Conservation (phyloP, 257 asterid species). For the Solanum paucissectum region DNA sequence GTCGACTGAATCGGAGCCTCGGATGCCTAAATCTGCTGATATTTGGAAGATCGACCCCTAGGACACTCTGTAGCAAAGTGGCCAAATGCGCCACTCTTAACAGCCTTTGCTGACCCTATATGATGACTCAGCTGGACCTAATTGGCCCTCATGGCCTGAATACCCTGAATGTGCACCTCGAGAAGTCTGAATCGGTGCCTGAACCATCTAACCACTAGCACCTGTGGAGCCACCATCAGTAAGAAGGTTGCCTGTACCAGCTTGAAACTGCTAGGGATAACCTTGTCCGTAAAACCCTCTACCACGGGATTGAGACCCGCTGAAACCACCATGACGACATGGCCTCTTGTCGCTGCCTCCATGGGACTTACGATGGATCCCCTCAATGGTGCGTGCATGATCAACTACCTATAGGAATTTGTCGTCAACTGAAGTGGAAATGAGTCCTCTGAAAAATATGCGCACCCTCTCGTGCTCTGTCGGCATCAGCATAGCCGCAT, state of each 20-base stretch:
- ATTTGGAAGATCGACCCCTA: background rate
- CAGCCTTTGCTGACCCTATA: background rate
- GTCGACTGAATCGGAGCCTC: background rate
- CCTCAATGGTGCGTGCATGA: background rate
- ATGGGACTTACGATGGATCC: background rate
- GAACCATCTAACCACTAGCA: background rate
- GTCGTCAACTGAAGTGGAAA: background rate
- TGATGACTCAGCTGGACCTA: background rate
- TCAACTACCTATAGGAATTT: background rate
- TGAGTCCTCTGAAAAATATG: background rate
- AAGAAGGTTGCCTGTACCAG: background rate
- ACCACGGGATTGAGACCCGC: background rate
- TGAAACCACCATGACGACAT: background rate
- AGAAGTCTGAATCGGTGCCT: background rate
- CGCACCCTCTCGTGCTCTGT: background rate
- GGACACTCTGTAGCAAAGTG: background rate
- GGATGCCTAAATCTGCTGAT: background rate
- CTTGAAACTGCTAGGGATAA: background rate
- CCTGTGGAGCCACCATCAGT: background rate
- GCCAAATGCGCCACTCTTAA: background rate
- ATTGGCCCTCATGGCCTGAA: background rate
- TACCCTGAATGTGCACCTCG: background rate
- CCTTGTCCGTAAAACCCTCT: background rate
- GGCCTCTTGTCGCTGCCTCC: background rate
- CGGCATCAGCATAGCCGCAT: background rate